Base-by-base conservation (phyloP, 805 yeast species). In the Lipomyces mesembrius region DNA sequence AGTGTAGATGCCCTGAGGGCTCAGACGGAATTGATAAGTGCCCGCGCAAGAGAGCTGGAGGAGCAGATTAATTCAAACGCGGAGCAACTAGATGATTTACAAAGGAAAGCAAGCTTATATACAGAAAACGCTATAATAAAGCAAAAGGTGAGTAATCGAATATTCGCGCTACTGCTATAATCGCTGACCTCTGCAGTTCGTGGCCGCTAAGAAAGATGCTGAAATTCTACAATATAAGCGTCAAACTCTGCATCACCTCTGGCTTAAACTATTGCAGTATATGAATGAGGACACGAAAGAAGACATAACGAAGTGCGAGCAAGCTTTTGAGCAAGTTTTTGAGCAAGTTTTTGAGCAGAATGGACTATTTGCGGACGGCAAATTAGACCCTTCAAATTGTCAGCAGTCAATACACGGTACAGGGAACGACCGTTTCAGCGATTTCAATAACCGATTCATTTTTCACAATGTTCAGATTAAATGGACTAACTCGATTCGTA, bases 401-500 rank as follows among this genome's bases (percentile, higher is more conserved):
- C 25, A 59, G n/a, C 43, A 59, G 25, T n/a, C 58, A 4, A n/a
- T 59, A 3, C 34, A 57, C 14, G 52, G 52, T 5, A 58, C 63
- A 0, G 71, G 62, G 27, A 58, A 60, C 3, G 66, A 70, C 27
- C 22, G 52, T 14, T 49, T 57, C 32, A 65, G 62, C 32, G 71
- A 69, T 20, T 89, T 85, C 77, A 84, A 83, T 66, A 92, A 93
- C 75, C 80, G 92, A 59, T 91, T 89, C 76, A 84, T 88, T 66
- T 79, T 91, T 27, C 92, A 92, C 71, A 86, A 88, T 64, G 82
- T 91, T 76, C 85, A 88, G 72, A 75, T 92, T 71, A 89, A 87
- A 71, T 92, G 97, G 97, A 88, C 90, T 76, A 87, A 89, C 67
- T 75, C 79, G 2, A 83, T 87, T 9, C 80, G 97, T 64, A 86